Conservation (phyloP, 2,329 filamentous ascomycete species). For the Alternaria angustiovoidea region DNA sequence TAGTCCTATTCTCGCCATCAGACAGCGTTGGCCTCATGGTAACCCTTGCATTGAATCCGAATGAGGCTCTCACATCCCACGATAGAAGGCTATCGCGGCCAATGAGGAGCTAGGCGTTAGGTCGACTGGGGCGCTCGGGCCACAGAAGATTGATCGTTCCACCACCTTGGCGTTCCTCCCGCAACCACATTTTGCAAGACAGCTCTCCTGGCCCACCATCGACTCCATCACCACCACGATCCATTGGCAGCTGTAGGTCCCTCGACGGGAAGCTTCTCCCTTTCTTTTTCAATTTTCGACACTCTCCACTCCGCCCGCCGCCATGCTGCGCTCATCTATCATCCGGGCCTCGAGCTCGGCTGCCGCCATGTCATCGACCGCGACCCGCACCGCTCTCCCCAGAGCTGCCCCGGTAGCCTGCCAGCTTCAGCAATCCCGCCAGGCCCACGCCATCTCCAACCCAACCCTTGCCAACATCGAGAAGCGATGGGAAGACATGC, state of each 20-base stretch:
- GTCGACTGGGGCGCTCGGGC: slow-evolving; percentile 4
- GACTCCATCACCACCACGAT: slow-evolving; percentile 45
- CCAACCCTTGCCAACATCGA: slow-evolving; percentile 97
- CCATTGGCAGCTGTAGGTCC: slow-evolving; percentile 49
- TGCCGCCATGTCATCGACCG: slow-evolving; percentile 45
- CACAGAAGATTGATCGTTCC: slow-evolving; percentile 16
- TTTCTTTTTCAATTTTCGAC: slow-evolving; percentile 44
- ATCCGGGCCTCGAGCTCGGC: slow-evolving; percentile 50
- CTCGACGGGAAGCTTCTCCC: slow-evolving; percentile 46
- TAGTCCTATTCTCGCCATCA: not conserved
- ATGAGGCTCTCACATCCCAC: not conserved
- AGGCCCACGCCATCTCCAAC: slow-evolving; percentile 95
- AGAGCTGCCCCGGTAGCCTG: slow-evolving; percentile 49
- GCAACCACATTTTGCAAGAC: slow-evolving; percentile 28
- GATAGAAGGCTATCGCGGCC: not conserved
- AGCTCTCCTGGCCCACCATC: slow-evolving; percentile 36
- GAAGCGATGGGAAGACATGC: slow-evolving; percentile 99
- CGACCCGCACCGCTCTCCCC: slow-evolving; percentile 46
- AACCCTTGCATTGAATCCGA: not conserved
- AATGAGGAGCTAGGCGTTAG: slow-evolving; percentile 8
- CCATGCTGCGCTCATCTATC: slow-evolving; percentile 53
- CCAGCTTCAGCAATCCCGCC: slow-evolving; percentile 62
- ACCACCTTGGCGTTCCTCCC: slow-evolving; percentile 23
- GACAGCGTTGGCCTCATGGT: not conserved
- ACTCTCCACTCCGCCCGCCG: slow-evolving; percentile 50